A percentile compares a stretch with the other conserved stretches of the same genome.
These are phyloP conservation scores for Quercus phellos DNA, from an alignment of 331 rosid species.

Conservation along the genomic window DNA sequence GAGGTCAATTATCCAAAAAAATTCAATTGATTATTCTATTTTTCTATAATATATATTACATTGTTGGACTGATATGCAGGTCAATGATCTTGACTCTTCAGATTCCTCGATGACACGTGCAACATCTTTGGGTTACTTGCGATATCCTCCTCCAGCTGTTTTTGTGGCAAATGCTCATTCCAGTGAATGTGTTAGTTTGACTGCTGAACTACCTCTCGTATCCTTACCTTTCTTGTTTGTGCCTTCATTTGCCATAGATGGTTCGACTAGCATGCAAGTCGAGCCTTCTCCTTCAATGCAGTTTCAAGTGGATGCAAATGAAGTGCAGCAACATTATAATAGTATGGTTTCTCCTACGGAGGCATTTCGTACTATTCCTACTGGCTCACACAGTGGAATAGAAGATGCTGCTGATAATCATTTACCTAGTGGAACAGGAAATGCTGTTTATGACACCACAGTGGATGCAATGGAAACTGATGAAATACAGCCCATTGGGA, in stretches of 20 bases:
- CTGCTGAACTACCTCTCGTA: conserved; percentile 35
- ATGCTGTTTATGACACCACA: conserved; percentile 26
- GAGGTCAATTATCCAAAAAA: conserved; percentile 46
- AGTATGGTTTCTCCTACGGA: conserved; percentile 29
- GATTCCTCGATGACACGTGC: conserved; percentile 62
- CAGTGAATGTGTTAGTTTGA: conserved; percentile 34
- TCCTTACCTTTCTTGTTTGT: conserved; percentile 40
- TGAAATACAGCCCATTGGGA: conserved; percentile 40
- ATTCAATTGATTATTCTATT: conserved; percentile 17
- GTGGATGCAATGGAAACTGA: conserved; percentile 44
- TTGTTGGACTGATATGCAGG: conserved; percentile 59
- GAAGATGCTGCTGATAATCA: conserved; percentile 27
- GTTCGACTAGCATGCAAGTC: conserved; percentile 33
- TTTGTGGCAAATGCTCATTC: conserved; percentile 46
- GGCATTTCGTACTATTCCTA: conserved; percentile 22
- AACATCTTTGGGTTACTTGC: conserved; percentile 45
- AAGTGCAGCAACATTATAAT: conserved; percentile 27
- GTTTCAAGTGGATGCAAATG: conserved; percentile 32
- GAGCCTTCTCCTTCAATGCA: conserved; percentile 33
- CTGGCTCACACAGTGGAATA: conserved; percentile 30
- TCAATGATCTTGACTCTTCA: conserved; percentile 68
- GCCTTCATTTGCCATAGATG: conserved; percentile 31
- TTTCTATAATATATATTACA: conserved; percentile 22
- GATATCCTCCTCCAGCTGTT: conserved; percentile 63
- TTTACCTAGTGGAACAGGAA: conserved; percentile 33